Percentiles rank a stretch among this genome's conserved stretches.
These are phyloP conservation scores for Musa itinerans DNA, from an alignment of 176 grass and related monocot genomes.

Conservation along the genomic window DNA sequence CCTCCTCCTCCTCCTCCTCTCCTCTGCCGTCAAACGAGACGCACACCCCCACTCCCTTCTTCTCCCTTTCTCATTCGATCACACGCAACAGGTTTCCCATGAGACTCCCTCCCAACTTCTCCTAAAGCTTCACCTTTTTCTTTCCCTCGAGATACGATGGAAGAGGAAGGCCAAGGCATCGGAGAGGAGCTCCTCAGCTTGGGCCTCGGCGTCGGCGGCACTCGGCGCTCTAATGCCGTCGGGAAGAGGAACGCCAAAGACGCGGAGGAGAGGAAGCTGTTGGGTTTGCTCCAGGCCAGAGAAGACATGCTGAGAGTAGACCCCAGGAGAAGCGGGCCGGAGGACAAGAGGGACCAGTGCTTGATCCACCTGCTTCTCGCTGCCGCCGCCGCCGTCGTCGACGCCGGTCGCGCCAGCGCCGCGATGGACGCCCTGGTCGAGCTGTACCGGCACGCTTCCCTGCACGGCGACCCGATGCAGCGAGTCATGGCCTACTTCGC, in stretches of 20 bases:
- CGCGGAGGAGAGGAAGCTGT: not conserved
- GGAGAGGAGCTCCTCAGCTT: constrained; percentile 39
- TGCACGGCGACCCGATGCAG: constrained; percentile 39
- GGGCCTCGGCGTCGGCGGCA: constrained; percentile 31
- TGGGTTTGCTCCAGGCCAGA: constrained; percentile 33
- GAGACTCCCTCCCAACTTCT: not conserved
- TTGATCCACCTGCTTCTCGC: constrained; percentile 45
- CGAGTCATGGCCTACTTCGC: constrained; percentile 58
- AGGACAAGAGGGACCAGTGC: not conserved
- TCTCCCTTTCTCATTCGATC: not conserved
- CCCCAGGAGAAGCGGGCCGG: not conserved
- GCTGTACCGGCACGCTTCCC: constrained; percentile 38
- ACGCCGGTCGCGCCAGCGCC: constrained; percentile 20
- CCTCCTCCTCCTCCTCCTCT: constrained; percentile 28
- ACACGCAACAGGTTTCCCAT: too few species aligned
- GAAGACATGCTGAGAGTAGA: constrained; percentile 24
- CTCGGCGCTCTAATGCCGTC: not conserved
- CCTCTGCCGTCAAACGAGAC: constrained; percentile 21
- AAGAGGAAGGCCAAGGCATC: not conserved
- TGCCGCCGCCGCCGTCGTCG: constrained; percentile 27
- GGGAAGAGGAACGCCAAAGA: constrained; percentile 32
- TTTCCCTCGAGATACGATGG: constrained; percentile 11
- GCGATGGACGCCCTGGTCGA: constrained; percentile 40
- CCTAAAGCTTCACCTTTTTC: constrained; percentile 1
- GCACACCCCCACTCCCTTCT: not conserved